phyloP scores from a whole-genome alignment of 1,284 basidiomycete genomes.

The Vanrija sp. region DNA sequence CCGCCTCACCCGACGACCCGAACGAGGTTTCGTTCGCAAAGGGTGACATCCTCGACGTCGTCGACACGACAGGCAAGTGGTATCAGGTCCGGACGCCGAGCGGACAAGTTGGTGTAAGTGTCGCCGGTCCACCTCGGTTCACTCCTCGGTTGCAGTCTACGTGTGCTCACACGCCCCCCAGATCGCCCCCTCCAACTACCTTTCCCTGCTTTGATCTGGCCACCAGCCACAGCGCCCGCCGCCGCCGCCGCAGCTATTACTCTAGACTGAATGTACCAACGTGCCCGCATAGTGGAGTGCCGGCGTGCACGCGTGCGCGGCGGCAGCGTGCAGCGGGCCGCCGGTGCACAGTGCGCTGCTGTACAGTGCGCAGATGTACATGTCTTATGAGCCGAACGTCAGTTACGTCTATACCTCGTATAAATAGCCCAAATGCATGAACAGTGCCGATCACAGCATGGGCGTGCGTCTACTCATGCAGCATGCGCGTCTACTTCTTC shows the following conservation, averaged over 20 bases:
- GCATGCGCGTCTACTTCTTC: constrained; percentile 20
- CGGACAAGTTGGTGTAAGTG: constrained; percentile 66
- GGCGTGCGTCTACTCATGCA: not conserved
- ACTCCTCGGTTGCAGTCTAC: not conserved
- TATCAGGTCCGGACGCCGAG: constrained; percentile 88
- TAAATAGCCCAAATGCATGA: not conserved
- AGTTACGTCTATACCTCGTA: not conserved
- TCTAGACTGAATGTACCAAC: too few relatives aligned
- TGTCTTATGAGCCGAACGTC: not conserved
- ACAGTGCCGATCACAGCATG: not conserved
- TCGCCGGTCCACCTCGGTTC: not conserved
- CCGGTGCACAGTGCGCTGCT: too few relatives aligned
- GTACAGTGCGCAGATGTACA: too few relatives aligned
- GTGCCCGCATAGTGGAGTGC: too few relatives aligned
- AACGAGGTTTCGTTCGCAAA: constrained; percentile 94
- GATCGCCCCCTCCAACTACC: constrained; percentile 48
- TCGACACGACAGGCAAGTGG: constrained; percentile 92
- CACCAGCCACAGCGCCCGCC: constrained; percentile 1
- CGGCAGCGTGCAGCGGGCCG: not conserved
- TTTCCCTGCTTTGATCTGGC: constrained; percentile 24
- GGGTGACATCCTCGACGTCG: constrained; percentile 87
- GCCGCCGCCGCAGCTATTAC: too few relatives aligned
- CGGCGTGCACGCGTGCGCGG: too few relatives aligned
- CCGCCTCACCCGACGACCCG: constrained; percentile 87
- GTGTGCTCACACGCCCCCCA: constrained; percentile 7